Conservation (phyloP, 495 filamentous ascomycete species). For the Elaphomyces granulatus region DNA sequence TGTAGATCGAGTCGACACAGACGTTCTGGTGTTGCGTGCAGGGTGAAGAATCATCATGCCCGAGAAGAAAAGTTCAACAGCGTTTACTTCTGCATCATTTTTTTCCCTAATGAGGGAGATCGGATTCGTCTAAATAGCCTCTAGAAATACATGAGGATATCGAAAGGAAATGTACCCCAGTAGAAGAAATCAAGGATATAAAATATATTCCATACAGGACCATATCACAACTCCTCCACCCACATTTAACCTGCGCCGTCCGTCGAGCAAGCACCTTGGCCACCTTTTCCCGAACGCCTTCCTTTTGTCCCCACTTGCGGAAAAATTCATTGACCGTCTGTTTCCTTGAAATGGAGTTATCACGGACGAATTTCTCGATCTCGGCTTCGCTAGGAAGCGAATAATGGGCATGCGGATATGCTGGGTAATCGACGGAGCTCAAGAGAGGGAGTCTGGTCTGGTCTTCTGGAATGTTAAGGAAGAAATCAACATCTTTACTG, state of each 20-base stretch:
- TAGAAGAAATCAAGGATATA: no score
- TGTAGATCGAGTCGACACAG: no score
- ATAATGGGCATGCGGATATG: slow-evolving; percentile 51
- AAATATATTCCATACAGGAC: no score
- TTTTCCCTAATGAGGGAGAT: no score
- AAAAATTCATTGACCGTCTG: slow-evolving; percentile 19
- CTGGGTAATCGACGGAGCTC: slow-evolving; percentile 37
- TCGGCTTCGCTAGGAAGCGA: slow-evolving; percentile 65
- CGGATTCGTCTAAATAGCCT: no score
- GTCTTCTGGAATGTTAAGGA: slow-evolving; percentile 34
- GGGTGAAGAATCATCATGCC: no score
- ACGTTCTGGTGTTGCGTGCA: no score
- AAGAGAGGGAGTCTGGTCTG: slow-evolving; percentile 37
- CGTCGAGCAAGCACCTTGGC: slow-evolving; percentile 6
- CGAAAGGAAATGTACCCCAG: no score
- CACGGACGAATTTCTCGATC: slow-evolving; percentile 40
- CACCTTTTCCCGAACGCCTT: slow-evolving; percentile 9
- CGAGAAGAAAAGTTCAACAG: no score
- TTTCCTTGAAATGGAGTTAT: slow-evolving; percentile 1
- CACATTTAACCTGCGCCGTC: slow-evolving; percentile 5
- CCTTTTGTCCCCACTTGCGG: slow-evolving; percentile 16
- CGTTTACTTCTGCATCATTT: no score
- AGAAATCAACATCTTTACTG: slow-evolving; percentile 42
- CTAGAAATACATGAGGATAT: no score
- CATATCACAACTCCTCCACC: no score